Evolutionary conservation across 2,329 filamentous ascomycete genomes (phyloP).

Genomic region (Endoconidiophora laricicola): DNA sequence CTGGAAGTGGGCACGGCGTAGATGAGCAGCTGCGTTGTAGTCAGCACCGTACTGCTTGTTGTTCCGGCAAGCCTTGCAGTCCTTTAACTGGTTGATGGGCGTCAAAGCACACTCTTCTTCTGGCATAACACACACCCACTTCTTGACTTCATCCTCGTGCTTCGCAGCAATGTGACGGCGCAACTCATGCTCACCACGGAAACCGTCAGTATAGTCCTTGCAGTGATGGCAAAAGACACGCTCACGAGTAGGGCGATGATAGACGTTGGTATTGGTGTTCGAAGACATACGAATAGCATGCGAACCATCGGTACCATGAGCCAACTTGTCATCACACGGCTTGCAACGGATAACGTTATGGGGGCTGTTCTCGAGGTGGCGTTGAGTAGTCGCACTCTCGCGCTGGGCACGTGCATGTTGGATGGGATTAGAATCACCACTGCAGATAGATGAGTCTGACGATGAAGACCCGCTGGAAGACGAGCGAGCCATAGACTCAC

Average conservation of each 20-base stretch:
- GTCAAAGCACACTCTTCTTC: conserved; percentile 1
- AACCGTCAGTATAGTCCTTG: conserved; percentile 56
- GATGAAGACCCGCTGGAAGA: background rate
- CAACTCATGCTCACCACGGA: conserved; percentile 74
- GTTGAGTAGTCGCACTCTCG: conserved; percentile 11
- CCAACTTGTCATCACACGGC: conserved; percentile 16
- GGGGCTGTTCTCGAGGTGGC: conserved; percentile 28
- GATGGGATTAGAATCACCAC: background rate
- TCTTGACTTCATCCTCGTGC: conserved; percentile 41
- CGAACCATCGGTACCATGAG: background rate
- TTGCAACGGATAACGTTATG: conserved; percentile 29
- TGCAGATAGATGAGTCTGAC: background rate
- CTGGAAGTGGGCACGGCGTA: conserved; percentile 77
- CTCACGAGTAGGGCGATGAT: conserved; percentile 6
- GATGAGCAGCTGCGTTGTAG: conserved; percentile 87
- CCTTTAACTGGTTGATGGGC: conserved; percentile 38
- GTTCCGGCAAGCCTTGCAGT: conserved; percentile 68
- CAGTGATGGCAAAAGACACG: conserved; percentile 51
- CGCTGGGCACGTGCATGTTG: background rate
- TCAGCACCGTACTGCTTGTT: conserved; percentile 75
- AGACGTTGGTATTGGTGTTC: background rate
- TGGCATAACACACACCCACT: conserved; percentile 43
- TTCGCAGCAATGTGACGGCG: conserved; percentile 48
- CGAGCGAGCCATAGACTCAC: background rate
- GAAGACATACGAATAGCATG: background rate